Base-by-base conservation (phyloP, 768 basidiomycete genomes). In the Auricularia sp. region DNA sequence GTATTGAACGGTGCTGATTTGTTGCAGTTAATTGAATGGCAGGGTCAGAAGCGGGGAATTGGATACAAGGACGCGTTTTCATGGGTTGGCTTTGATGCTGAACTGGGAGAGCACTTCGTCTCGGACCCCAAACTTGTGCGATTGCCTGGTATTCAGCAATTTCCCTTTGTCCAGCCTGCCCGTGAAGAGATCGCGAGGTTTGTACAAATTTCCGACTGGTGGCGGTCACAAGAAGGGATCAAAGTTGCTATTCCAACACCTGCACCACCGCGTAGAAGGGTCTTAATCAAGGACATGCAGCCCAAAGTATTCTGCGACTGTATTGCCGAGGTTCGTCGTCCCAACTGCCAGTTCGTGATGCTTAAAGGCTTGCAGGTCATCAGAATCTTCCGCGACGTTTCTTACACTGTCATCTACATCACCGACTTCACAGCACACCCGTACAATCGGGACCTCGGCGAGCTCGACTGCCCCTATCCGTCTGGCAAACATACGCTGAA, bases 1-100 rank as follows among this genome's bases (percentile, higher is more conserved):
- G n/a, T 24, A n/a, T 33, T 42, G n/a, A 36, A n/a, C 16, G 10
- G 34, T 34, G 36, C 51, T 44, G n/a, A 47, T 21, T 21, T n/a
- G 10, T 16, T 6, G 24, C 45, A 66, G 65, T 34, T 58, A 29
- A 39, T 36, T 24, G 59, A 66, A 44, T 64, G 59, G 34, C 16
- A 59, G 7, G 66, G 59, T 18, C 39, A 37, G 54, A 7, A 21
- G 24, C 66, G 64, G 29, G 66, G 58, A 34, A 51, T 24, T 14
- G 58, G 66, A 29, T 67, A 64, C 59, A 62, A 61, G 61, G 66
- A 64, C 47, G 42, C 42, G n/a, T 51, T 64, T n/a, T n/a, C 45
- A 54, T 67, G 66, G 66, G 64, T 63, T 54, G 66, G 56, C 7
- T 67, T 63, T 47, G 64, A 64, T 33, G 62, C 66, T 1, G n/a